These are phyloP conservation scores for Pseudonitzschia pungens DNA, from an alignment of 108 stramenopile genomes.

Conservation along the genomic window DNA sequence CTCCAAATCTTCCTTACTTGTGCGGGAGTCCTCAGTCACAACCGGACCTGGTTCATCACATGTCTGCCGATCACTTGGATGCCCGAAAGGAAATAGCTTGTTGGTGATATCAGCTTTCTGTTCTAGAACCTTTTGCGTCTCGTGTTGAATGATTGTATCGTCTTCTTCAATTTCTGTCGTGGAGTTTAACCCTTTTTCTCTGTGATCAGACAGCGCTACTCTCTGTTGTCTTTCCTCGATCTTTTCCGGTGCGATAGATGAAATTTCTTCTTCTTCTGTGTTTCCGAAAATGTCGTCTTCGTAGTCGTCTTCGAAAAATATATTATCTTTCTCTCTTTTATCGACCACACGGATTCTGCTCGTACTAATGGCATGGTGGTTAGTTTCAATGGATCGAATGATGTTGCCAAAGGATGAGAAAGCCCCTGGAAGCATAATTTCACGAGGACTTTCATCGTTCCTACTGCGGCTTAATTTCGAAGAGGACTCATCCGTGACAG, in stretches of 20 bases:
- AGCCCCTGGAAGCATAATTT: not conserved
- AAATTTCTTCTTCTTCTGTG: not conserved
- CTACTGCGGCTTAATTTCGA: constrained; percentile 6
- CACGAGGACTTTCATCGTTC: not conserved
- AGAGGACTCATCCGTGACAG: constrained; percentile 2
- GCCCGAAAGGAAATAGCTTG: constrained; percentile 3
- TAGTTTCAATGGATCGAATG: constrained; percentile 4
- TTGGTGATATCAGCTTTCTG: not conserved
- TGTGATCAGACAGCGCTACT: not conserved
- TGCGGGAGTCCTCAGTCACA: not conserved
- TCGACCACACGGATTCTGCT: not conserved
- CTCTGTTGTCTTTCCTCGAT: not conserved
- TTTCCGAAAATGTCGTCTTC: not conserved
- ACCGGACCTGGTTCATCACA: not conserved
- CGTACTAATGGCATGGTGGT: not conserved
- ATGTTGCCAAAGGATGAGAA: not conserved
- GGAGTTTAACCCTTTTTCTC: not conserved
- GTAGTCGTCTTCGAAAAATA: constrained; percentile 1
- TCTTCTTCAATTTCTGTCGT: not conserved
- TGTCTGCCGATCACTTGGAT: not conserved
- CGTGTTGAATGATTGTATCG: not conserved
- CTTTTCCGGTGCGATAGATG: not conserved
- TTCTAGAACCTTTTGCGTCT: not conserved
- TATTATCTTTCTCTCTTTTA: not conserved
- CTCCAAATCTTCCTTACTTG: not conserved